Evolutionary conservation across 2,329 filamentous ascomycete genomes (phyloP).

Genomic region (Pezicula carpinea): DNA sequence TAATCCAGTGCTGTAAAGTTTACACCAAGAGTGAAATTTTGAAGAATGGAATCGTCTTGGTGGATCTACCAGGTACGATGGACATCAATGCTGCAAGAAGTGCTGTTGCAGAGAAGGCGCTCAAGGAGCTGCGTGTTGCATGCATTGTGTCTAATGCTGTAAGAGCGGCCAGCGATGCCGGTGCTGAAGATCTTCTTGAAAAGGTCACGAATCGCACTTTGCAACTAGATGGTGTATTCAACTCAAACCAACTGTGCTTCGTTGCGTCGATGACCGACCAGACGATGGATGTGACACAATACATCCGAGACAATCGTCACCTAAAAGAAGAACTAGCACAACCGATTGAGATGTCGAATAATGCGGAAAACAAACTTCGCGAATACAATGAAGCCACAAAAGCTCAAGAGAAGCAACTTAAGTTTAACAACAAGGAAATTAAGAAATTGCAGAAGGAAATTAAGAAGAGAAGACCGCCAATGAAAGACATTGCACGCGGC

Average conservation of each 20-base stretch:
- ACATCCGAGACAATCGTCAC: constrained; percentile 7
- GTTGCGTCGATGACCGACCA: constrained; percentile 13
- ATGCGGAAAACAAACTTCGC: too few species aligned
- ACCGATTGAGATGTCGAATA: background rate
- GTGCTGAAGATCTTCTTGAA: constrained; percentile 13
- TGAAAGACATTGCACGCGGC: too few species aligned
- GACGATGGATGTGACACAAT: background rate
- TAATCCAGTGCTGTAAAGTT: constrained; percentile 14
- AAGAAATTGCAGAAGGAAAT: too few species aligned
- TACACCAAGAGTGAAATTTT: constrained; percentile 9
- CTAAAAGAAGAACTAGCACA: background rate
- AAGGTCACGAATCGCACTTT: constrained; percentile 8
- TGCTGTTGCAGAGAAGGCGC: constrained; percentile 9
- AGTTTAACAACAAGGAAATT: too few species aligned
- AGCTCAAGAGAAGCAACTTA: background rate
- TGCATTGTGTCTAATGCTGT: constrained; percentile 11
- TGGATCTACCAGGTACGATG: constrained; percentile 17
- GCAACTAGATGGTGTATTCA: constrained; percentile 16
- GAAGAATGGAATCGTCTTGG: constrained; percentile 12
- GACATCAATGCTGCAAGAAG: constrained; percentile 17
- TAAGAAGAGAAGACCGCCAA: too few species aligned
- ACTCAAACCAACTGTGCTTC: constrained; percentile 13
- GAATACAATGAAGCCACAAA: too few species aligned
- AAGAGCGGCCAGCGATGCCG: constrained; percentile 12
- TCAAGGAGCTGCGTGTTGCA: constrained; percentile 13